Evolutionary conservation across 140 eudicot species (phyloP).

Genomic region (Bidens hawaiensis): DNA sequence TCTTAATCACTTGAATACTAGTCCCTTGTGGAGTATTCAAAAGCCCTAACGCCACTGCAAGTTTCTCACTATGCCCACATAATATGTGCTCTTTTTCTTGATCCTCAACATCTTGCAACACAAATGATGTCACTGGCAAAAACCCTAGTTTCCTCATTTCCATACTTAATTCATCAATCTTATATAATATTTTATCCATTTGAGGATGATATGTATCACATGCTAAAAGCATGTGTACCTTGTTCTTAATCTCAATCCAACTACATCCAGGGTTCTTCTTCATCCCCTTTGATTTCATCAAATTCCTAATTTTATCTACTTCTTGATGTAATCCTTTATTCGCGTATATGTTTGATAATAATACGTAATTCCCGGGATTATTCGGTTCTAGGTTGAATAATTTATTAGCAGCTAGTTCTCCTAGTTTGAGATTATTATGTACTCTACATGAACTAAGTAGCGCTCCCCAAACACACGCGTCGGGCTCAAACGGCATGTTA

Average conservation of each 20-base stretch:
- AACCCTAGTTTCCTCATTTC: constrained; percentile 76
- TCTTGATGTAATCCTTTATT: constrained; percentile 72
- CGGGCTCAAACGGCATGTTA: constrained; percentile 82
- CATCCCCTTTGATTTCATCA: constrained; percentile 72
- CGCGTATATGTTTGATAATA: constrained; percentile 79
- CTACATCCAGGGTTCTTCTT: constrained; percentile 96
- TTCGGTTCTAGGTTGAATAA: constrained; percentile 72
- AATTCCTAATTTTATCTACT: constrained; percentile 62
- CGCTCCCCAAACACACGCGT: constrained; percentile 99
- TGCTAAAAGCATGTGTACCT: constrained; percentile 81
- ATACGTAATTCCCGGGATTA: constrained; percentile 82
- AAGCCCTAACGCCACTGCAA: constrained; percentile 84
- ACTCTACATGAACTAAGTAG: constrained; percentile 87
- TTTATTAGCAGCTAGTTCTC: constrained; percentile 67
- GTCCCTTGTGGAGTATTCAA: constrained; percentile 68
- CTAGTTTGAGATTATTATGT: constrained; percentile 52
- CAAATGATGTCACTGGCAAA: constrained; percentile 54
- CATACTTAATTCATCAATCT: constrained; percentile 38
- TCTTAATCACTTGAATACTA: constrained; percentile 71
- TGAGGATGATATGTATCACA: constrained; percentile 84
- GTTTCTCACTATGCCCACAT: constrained; percentile 94
- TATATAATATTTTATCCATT: constrained; percentile 53
- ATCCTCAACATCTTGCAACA: constrained; percentile 96
- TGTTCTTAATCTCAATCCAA: constrained; percentile 93
- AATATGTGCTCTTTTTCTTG: constrained; percentile 87